Percentiles rank a stretch among this genome's conserved stretches.
Evolutionary conservation across 73 alveolate species (phyloP).

Genomic region (Paramecium pentaurelia): DNA sequence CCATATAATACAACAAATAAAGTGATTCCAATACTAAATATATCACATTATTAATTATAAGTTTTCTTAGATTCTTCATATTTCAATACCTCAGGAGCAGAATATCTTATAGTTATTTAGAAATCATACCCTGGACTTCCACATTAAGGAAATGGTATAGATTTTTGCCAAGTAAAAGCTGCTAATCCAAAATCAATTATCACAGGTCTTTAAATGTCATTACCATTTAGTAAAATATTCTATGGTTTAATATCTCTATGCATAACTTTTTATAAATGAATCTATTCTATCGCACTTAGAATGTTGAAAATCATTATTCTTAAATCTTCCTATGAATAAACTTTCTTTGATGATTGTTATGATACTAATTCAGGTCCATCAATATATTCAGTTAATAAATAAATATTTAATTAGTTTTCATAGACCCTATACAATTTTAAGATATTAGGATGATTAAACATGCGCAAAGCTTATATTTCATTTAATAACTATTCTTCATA

Average conservation of each 20-base stretch:
- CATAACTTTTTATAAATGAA: background rate
- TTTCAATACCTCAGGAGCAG: constrained; percentile 35
- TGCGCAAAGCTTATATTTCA: background rate
- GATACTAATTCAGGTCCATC: constrained; percentile 30
- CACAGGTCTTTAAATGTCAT: background rate
- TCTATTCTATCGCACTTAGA: background rate
- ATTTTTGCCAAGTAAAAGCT: background rate
- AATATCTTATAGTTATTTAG: background rate
- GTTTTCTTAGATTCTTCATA: constrained; percentile 6
- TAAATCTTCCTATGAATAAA: background rate
- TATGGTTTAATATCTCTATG: constrained; percentile 31
- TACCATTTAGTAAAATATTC: background rate
- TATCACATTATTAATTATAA: constrained; percentile 7
- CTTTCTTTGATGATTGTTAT: background rate
- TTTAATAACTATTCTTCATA: constrained; percentile 2
- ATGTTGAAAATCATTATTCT: background rate
- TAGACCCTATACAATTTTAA: background rate
- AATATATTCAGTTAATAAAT: background rate
- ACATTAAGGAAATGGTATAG: constrained; percentile 21
- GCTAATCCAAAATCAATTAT: constrained; percentile 19
- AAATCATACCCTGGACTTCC: constrained; percentile 45
- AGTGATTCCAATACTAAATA: constrained; percentile 6
- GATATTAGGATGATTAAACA: constrained; percentile 21
- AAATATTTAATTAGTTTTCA: background rate
- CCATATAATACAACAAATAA: constrained; percentile 14